These are phyloP conservation scores for Elongisporangium senticosum DNA, from an alignment of 352 stramenopile genomes.

Conservation along the genomic window DNA sequence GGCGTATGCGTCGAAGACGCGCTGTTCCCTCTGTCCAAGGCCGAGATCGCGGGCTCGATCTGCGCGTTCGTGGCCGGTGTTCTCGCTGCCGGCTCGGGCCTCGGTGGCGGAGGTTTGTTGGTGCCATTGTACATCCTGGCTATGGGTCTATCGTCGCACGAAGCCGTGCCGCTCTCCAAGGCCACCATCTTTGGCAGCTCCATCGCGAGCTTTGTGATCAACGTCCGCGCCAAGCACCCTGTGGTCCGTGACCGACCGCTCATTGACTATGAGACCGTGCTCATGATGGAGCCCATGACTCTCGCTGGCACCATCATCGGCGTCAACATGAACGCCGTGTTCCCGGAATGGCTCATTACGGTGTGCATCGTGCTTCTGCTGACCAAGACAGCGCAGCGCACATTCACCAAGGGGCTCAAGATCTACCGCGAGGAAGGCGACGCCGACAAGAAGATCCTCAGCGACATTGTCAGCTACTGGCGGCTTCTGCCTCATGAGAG, in stretches of 20 bases:
- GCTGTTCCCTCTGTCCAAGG: slow-evolving; percentile 52
- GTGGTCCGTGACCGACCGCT: slow-evolving; percentile 50
- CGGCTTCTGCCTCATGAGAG: slow-evolving; percentile 51
- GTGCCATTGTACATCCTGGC: slow-evolving; percentile 78
- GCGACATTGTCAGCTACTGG: slow-evolving; percentile 62
- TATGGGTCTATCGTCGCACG: slow-evolving; percentile 66
- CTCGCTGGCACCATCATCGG: slow-evolving; percentile 81
- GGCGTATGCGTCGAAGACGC: slow-evolving; percentile 42
- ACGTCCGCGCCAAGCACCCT: slow-evolving; percentile 56
- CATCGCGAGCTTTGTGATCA: slow-evolving; percentile 74
- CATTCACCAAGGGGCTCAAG: slow-evolving; percentile 56
- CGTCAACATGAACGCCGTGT: slow-evolving; percentile 81
- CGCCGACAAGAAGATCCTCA: slow-evolving; percentile 37
- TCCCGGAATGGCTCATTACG: slow-evolving; percentile 81
- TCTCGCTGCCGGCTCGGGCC: slow-evolving; percentile 55
- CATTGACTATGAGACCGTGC: slow-evolving; percentile 82
- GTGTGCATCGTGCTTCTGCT: slow-evolving; percentile 74
- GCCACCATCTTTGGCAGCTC: slow-evolving; percentile 78
- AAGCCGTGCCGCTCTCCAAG: slow-evolving; percentile 80
- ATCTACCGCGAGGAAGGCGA: slow-evolving; percentile 63
- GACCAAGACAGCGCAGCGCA: slow-evolving; percentile 61
- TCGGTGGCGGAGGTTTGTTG: slow-evolving; percentile 71
- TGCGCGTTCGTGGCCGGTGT: slow-evolving; percentile 58
- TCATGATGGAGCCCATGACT: slow-evolving; percentile 86
- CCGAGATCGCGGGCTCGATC: slow-evolving; percentile 57